Base-by-base conservation (phyloP, 176 grass and related monocot species). In the Canna indica region DNA sequence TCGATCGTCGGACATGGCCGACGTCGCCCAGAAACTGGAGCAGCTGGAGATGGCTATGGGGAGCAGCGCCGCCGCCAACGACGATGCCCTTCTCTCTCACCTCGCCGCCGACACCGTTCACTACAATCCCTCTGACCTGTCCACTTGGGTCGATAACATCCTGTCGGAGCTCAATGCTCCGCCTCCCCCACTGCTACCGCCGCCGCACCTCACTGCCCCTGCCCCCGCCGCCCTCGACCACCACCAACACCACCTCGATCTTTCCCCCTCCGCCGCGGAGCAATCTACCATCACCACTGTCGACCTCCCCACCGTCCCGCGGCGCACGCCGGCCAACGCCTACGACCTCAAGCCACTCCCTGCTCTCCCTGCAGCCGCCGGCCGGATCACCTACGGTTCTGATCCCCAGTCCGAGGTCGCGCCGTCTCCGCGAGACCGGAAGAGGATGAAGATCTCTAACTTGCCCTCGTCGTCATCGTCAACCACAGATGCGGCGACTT, bases 11-110 rank as follows among this genome's bases (percentile, higher is more conserved):
- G 94, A 99, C 53, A 99, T 99, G 94, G 94, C 86, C 16, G 94
- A 99, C 68, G 94, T 99, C 27, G 94, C 94, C 5, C 86, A 90
- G 74, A 99, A 99, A 72, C 94, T 99, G 50, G 94, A 99, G 94
- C 86, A 99, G 82, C 86, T 93, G 3, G 94, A 99, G 89, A 87
- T 99, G 94, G 89, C 89, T 75, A 93, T 99, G 89, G 86, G 76
- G 15, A 35, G 59, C 57, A 47, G 72, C 48, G 25, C 31, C 72
- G 71, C 48, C 30, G 27, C 73, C 24, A 60, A 64, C 11, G 88
- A 82, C 22, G 81, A 88, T 30, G 71, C 67, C 14, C 38, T 69
- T 38, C 26, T 48, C 11, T 47, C 26, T 42, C 67, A 46, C 41
- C 36, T 69, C 11, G 67, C 67, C 1, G 17, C 67, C 5, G 67